A percentile compares a stretch with the other conserved stretches of the same genome.
Conservation (phyloP, 108 stramenopile species). For the Cyclostephanos invisitatus region DNA sequence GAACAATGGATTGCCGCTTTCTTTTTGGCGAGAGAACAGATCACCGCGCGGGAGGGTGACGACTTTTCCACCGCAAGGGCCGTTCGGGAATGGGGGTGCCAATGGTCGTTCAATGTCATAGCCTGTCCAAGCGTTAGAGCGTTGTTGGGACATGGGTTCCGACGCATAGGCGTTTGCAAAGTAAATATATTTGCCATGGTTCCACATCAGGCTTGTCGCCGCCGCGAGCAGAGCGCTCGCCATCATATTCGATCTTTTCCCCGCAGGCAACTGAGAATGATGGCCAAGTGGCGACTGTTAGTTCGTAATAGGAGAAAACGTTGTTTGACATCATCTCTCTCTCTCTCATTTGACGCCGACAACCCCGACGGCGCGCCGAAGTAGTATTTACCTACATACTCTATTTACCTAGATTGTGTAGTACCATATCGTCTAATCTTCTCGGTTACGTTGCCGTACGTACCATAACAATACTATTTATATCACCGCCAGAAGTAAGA, state of each 20-base stretch:
- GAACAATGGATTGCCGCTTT: slow-evolving; percentile 41
- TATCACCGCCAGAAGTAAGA: too few relatives aligned
- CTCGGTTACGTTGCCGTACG: too few relatives aligned
- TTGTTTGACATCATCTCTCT: too few relatives aligned
- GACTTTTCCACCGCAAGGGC: slow-evolving; percentile 53
- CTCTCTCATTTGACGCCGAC: too few relatives aligned
- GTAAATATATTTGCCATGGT: background rate
- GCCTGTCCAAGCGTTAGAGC: background rate
- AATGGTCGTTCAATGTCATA: slow-evolving; percentile 15
- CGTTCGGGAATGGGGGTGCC: slow-evolving; percentile 63
- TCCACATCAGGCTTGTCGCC: background rate
- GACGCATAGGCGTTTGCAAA: background rate
- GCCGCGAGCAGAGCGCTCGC: background rate
- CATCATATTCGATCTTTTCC: background rate
- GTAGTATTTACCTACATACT: too few relatives aligned
- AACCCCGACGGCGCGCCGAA: too few relatives aligned
- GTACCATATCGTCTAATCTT: too few relatives aligned
- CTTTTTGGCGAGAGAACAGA: slow-evolving; percentile 22
- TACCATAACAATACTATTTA: too few relatives aligned
- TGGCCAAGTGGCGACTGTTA: too few relatives aligned
- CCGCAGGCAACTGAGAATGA: background rate
- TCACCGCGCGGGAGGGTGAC: slow-evolving; percentile 49
- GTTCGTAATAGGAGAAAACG: too few relatives aligned
- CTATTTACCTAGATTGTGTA: too few relatives aligned
- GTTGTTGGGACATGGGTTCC: background rate